A percentile compares a stretch with the other conserved stretches of the same genome.
Evolutionary conservation across 192 early-diverging fungal species (phyloP).

Genomic region (Entomortierella beljakovae): DNA sequence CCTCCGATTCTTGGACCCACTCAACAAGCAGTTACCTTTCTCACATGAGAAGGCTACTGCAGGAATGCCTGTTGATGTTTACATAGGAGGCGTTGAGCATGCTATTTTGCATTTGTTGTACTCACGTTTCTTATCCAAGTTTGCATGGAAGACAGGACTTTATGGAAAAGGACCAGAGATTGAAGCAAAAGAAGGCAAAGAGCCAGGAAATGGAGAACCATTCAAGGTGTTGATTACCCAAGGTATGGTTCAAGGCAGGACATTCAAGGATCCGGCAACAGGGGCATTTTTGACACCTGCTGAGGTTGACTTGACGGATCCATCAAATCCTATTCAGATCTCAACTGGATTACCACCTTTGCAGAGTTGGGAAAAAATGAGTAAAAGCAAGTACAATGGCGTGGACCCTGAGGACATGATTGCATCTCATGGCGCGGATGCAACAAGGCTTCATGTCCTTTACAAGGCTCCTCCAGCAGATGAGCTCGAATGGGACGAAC

Average conservation of each 20-base stretch:
- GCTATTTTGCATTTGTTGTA: slow-evolving; percentile 95
- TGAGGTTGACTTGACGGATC: slow-evolving; percentile 73
- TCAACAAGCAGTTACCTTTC: slow-evolving; percentile 71
- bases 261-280: slow-evolving; percentile 80
- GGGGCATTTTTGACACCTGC: slow-evolving; percentile 80
- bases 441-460: slow-evolving; percentile 85
- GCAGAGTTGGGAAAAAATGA: slow-evolving; percentile 93
- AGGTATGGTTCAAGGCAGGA: slow-evolving; percentile 95
- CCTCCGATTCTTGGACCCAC: slow-evolving; percentile 84
- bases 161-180: slow-evolving; percentile 32
- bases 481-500: slow-evolving; percentile 91
- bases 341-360: slow-evolving; percentile 67
- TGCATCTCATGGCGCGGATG: slow-evolving; percentile 79
- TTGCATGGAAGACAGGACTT: slow-evolving; percentile 72
- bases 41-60: slow-evolving; percentile 60
- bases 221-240: slow-evolving; percentile 89
- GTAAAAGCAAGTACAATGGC: slow-evolving; percentile 96
- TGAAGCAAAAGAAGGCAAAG: slow-evolving; percentile 45
- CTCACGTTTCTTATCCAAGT: slow-evolving; percentile 91
- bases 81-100: slow-evolving; percentile 96
- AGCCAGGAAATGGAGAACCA: slow-evolving; percentile 80
- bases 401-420: slow-evolving; percentile 84
- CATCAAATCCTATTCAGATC: slow-evolving; percentile 64
- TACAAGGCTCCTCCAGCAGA: slow-evolving; percentile 91
- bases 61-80: slow-evolving; percentile 87